phyloP scores from a whole-genome alignment of 1,139 yeast genomes.

The Candida sanyaensis region DNA sequence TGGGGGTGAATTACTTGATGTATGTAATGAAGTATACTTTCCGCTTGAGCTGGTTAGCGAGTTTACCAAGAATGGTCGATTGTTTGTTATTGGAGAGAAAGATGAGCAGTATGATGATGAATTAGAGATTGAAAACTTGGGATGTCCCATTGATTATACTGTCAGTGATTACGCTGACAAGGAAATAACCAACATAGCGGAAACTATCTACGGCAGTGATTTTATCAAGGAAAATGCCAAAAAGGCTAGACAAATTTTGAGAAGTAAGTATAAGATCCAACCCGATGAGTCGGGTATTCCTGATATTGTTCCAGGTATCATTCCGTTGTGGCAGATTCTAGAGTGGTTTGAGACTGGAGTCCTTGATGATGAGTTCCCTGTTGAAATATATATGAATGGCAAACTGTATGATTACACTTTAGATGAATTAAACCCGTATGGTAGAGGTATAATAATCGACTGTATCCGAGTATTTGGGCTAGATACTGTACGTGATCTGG shows the following conservation, averaged over 20 bases:
- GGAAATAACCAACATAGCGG: constrained; percentile 31
- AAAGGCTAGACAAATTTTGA: constrained; percentile 22
- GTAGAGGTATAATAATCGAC: constrained; percentile 35
- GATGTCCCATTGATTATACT: constrained; percentile 18
- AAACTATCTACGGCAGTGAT: constrained; percentile 32
- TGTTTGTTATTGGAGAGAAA: constrained; percentile 37
- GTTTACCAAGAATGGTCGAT: constrained; percentile 37
- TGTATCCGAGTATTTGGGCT: constrained; percentile 43
- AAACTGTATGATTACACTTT: constrained; percentile 19
- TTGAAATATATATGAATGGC: constrained; percentile 17
- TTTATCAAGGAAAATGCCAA: constrained; percentile 19
- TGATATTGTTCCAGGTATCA: constrained; percentile 50
- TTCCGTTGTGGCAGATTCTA: constrained; percentile 49
- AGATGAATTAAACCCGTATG: constrained; percentile 19
- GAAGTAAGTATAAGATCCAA: constrained; percentile 8
- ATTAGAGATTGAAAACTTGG: constrained; percentile 19
- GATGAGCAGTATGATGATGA: constrained; percentile 13
- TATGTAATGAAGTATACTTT: constrained; percentile 46
- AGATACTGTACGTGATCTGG: constrained; percentile 24
- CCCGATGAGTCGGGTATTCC: constrained; percentile 29
- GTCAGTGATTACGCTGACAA: constrained; percentile 14
- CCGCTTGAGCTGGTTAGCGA: constrained; percentile 38
- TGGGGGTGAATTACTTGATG: constrained; percentile 71
- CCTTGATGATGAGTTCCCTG: constrained; percentile 19
- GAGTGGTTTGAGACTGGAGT: constrained; percentile 23